Evolutionary conservation across 768 basidiomycete species (phyloP).

Genomic region (Ramaria sp.): DNA sequence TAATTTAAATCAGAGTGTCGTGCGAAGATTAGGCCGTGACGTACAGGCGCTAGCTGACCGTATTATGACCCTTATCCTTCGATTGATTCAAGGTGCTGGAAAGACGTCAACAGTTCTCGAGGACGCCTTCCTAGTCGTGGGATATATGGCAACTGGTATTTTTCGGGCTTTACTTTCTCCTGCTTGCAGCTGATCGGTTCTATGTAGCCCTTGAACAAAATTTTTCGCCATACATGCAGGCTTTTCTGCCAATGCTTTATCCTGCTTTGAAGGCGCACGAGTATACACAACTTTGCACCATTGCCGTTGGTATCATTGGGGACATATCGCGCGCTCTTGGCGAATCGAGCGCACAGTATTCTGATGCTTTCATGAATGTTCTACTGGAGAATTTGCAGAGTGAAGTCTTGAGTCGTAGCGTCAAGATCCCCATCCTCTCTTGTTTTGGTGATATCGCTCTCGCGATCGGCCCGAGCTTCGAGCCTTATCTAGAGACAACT

Average conservation of each 20-base stretch:
- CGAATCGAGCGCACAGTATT: constrained; percentile 73
- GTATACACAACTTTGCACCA: constrained; percentile 91
- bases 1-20: constrained; percentile 47
- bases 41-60: constrained; percentile 87
- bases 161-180: constrained; percentile 12
- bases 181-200: constrained; percentile 11
- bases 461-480: constrained; percentile 77
- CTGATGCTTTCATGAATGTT: constrained; percentile 83
- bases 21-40: constrained; percentile 72
- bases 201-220: constrained; percentile 55
- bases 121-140: constrained; percentile 91
- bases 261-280: constrained; percentile 87
- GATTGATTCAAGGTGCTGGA: constrained; percentile 75
- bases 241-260: constrained; percentile 79
- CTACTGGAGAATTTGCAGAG: constrained; percentile 86
- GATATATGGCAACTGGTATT: constrained; percentile 69
- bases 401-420: constrained; percentile 81
- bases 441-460: constrained; percentile 97
- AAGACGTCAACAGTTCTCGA: constrained; percentile 94
- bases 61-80: constrained; percentile 86
- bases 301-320: constrained; percentile 91
- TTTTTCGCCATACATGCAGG: constrained; percentile 75
- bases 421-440: constrained; percentile 92
- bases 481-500: constrained; percentile 81
- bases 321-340: constrained; percentile 94